Percentiles rank a stretch among this genome's conserved stretches.
phyloP scores from a whole-genome alignment of 2,329 filamentous ascomycete species.

The Pseudonectria foliicola region DNA sequence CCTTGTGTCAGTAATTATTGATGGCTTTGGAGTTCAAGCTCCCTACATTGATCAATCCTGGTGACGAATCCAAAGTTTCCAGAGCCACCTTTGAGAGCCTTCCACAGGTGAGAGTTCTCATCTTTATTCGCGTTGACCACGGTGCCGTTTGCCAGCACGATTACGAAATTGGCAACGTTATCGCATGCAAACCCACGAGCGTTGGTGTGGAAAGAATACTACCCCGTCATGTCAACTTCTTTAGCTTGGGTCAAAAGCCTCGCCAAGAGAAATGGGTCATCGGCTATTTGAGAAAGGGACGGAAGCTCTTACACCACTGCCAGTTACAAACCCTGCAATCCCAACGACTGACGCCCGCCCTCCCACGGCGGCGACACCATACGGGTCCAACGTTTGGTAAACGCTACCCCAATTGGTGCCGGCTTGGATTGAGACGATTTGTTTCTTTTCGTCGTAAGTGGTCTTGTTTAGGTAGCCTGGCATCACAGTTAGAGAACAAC shows the following conservation, averaged over 20 bases:
- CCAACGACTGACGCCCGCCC: constrained; percentile 33
- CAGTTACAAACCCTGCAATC: constrained; percentile 23
- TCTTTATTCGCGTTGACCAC: constrained; percentile 34
- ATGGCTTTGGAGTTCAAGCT: too few relatives aligned
- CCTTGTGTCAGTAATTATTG: too few relatives aligned
- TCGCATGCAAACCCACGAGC: constrained; percentile 35
- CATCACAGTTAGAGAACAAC: too few relatives aligned
- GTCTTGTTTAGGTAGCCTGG: constrained; percentile 24
- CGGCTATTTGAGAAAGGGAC: too few relatives aligned
- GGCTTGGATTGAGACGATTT: constrained; percentile 25
- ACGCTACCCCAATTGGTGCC: constrained; percentile 36
- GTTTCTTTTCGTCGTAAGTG: constrained; percentile 20
- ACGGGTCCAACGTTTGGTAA: constrained; percentile 19
- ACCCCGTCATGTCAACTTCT: too few relatives aligned
- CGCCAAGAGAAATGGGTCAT: too few relatives aligned
- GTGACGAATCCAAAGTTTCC: constrained; percentile 39
- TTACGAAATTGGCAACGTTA: constrained; percentile 32
- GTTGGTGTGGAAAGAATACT: constrained; percentile 25
- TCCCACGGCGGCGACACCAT: constrained; percentile 34
- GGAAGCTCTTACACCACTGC: constrained; percentile 14
- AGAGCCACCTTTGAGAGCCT: constrained; percentile 39
- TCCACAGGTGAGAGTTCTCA: constrained; percentile 34
- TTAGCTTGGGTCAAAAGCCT: too few relatives aligned
- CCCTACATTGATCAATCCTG: constrained; percentile 16
- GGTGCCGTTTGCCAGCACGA: constrained; percentile 35